Percentiles rank a stretch among this genome's conserved stretches.
Evolutionary conservation across 331 rosid genomes (phyloP).

Genomic region (Quercus tomentella): DNA sequence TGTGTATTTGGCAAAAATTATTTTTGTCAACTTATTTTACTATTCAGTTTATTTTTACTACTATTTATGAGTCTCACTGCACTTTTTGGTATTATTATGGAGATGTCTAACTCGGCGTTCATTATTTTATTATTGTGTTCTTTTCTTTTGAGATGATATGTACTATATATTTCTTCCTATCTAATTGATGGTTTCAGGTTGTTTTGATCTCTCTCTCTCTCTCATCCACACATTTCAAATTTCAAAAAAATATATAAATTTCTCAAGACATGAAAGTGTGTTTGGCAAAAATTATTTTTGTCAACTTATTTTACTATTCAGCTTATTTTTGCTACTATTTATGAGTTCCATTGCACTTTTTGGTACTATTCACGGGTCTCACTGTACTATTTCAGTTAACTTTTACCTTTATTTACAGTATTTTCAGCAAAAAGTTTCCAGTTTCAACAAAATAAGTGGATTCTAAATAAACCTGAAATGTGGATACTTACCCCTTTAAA

Average conservation of each 20-base stretch:
- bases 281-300: too few species aligned
- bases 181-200: not conserved
- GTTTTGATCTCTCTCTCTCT: not conserved
- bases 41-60: accelerated
- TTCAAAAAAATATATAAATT: too few species aligned
- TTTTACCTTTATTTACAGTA: accelerated
- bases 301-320: too few species aligned
- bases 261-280: too few species aligned
- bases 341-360: accelerated
- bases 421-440: accelerated
- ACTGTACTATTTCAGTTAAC: too few species aligned
- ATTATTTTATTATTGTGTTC: conserved; percentile 27
- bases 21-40: too few species aligned
- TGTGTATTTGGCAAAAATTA: too few species aligned
- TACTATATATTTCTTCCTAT: not conserved
- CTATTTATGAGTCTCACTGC: accelerated
- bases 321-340: accelerated
- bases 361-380: accelerated
- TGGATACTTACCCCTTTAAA: too few species aligned
- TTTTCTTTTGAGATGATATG: not conserved
- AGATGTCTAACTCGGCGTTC: conserved; percentile 39
- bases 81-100: not conserved
- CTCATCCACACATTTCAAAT: not conserved
- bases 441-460: accelerated
- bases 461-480: accelerated